phyloP scores from a whole-genome alignment of 164 flowering plant species.

The Piper longum region DNA sequence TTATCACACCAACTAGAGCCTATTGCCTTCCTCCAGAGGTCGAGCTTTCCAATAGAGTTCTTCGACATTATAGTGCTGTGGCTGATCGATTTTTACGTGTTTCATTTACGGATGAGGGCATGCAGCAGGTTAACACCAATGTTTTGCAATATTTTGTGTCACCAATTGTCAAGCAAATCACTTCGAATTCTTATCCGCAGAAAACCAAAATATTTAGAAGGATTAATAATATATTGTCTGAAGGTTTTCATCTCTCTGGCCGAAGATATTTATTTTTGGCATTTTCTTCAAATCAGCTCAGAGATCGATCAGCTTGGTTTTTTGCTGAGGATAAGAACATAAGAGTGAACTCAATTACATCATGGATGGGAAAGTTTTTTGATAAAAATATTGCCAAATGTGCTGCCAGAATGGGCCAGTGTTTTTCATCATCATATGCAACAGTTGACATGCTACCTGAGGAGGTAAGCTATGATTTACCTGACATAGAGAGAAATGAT shows the following conservation, averaged over 20 bases:
- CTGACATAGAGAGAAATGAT: conserved; percentile 55
- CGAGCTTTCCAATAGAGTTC: conserved; percentile 88
- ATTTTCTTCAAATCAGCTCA: conserved; percentile 78
- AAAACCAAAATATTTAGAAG: conserved; percentile 52
- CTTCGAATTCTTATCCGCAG: conserved; percentile 31
- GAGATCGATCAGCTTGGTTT: conserved; percentile 95
- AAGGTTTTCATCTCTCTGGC: conserved; percentile 74
- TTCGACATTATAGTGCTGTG: conserved; percentile 44
- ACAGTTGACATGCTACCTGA: conserved; percentile 60
- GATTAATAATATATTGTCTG: conserved; percentile 34
- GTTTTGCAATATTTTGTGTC: conserved; percentile 44
- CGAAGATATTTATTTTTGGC: conserved; percentile 76
- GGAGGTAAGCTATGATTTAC: conserved; percentile 31
- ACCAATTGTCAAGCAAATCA: conserved; percentile 49
- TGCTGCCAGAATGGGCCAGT: conserved; percentile 95
- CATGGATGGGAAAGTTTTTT: conserved; percentile 81
- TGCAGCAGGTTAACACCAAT: conserved; percentile 41
- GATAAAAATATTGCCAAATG: conserved; percentile 64
- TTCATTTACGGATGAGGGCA: conserved; percentile 93
- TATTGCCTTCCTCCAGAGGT: conserved; percentile 85
- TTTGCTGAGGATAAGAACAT: conserved; percentile 49
- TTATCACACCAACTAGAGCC: conserved; percentile 82
- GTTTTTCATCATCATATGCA: conserved; percentile 95
- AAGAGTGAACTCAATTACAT: conserved; percentile 23
- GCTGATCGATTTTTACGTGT: conserved; percentile 80